These are phyloP conservation scores for Claviceps humidiphila DNA, from an alignment of 2,329 filamentous ascomycete genomes.

Conservation along the genomic window DNA sequence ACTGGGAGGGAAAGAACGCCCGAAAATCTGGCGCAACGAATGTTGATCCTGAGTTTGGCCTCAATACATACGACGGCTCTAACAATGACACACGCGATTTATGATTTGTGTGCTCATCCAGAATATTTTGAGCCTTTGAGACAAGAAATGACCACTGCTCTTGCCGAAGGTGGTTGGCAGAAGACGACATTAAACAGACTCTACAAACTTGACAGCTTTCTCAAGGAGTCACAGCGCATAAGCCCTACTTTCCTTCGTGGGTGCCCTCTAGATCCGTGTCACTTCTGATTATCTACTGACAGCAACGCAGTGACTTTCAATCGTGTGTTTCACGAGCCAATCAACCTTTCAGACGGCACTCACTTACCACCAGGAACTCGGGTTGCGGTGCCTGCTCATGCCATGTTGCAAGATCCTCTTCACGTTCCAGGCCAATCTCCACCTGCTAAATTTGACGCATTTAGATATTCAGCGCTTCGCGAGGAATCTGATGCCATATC, in stretches of 20 bases:
- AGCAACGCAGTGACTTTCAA: conserved; percentile 1
- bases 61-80: conserved; percentile 31
- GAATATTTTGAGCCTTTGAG: conserved; percentile 27
- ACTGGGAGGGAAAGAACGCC: conserved; percentile 20
- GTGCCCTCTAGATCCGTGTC: background rate
- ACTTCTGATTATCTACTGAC: background rate
- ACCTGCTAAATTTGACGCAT: conserved; percentile 28
- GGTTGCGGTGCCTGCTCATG: conserved; percentile 1
- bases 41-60: conserved; percentile 56
- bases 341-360: conserved; percentile 3
- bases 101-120: conserved; percentile 24
- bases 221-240: conserved; percentile 3
- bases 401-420: background rate
- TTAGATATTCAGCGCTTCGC: conserved; percentile 27
- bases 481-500: conserved; percentile 19
- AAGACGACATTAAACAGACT: conserved; percentile 21
- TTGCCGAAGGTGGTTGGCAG: conserved; percentile 21
- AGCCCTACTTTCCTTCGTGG: background rate
- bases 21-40: conserved; percentile 48
- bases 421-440: conserved; percentile 18
- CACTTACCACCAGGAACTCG: background rate
- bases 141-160: conserved; percentile 25
- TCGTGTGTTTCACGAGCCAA: background rate
- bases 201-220: background rate
- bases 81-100: conserved; percentile 21